Percentiles rank a stretch among this genome's conserved stretches.
Conservation (phyloP, 2,329 filamentous ascomycete species). For the Epichloe uncinata region DNA sequence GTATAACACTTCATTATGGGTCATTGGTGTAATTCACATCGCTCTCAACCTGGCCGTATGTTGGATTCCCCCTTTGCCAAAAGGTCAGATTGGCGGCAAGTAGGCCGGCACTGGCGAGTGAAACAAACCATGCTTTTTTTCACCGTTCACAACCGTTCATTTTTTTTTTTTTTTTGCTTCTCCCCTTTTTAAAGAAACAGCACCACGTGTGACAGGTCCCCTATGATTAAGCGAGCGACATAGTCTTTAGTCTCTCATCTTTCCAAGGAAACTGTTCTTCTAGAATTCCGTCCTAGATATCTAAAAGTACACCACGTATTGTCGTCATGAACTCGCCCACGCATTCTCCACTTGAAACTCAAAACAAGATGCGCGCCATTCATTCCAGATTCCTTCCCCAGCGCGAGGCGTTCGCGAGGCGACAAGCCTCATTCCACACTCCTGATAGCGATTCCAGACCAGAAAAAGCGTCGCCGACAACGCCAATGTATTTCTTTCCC, state of each 20-base stretch:
- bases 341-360: no score
- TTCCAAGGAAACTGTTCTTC: not conserved
- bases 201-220: not conserved
- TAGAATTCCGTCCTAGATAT: not conserved
- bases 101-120: constrained; percentile 4
- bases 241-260: not conserved
- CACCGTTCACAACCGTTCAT: not conserved
- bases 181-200: not conserved
- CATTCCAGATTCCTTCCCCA: no score
- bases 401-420: no score
- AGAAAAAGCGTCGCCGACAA: no score
- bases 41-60: constrained; percentile 51
- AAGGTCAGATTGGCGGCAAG: constrained; percentile 24
- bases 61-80: constrained; percentile 42
- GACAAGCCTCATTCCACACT: no score
- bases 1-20: constrained; percentile 64
- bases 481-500: no score
- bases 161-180: not conserved
- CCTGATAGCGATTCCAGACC: no score
- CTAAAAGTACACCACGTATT: not conserved
- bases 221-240: not conserved
- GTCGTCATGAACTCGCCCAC: not conserved
- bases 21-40: constrained; percentile 67
- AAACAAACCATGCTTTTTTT: no score
- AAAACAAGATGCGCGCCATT: no score